Evolutionary conservation across 345 rosid species (phyloP), one percentile per base, ranked within the genome.

Genomic region (Geranium rotundifolium): DNA sequence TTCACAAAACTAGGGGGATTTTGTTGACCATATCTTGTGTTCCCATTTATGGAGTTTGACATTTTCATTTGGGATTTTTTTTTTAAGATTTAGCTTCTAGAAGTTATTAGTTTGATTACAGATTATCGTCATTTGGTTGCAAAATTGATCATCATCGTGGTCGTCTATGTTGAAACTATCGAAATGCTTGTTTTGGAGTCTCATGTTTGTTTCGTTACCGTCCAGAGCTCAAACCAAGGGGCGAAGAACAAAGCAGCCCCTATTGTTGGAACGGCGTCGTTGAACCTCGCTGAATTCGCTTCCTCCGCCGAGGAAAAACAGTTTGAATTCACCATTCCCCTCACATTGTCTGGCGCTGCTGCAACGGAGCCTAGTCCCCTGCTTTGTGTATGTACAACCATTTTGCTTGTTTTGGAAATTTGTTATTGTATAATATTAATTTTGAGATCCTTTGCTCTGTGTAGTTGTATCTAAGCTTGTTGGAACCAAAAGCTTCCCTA

Each of bases 401-500:
- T 57, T 63, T 30, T 49, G 1, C 15, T 10, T 3, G n/a, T 55
- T 61, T 23, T 61, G 17, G 17, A 56, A 31, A 23, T 31, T 15
- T 8, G 2, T 20, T 17, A 54, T 2, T 31, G 37, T 31, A 31
- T 31, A 31, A 31, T 31, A 31, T 7, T 31, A 31, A 31, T 31
- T 7, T 31, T 31, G 37, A 7, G 3, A 31, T 7, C 37, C 37
- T 66, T 59, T 60, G 63, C 46, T 58, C 37, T 6, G 23, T 56
- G 18, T 76, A 93, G 99, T 72, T 93, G 66, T 87, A 85, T 46
- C 79, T 93, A 34, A 79, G 81, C 75, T 65, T 90, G 46, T 65
- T 84, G 83, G 90, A 93, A 74, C 64, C 90, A 56, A 82, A 96
- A 71, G 76, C 91, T 64, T 73, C 83, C 61, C 80, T 77, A 58